These are phyloP conservation scores for Fragaria ananassa DNA, from an alignment of 306 rosid genomes.

Conservation along the genomic window DNA sequence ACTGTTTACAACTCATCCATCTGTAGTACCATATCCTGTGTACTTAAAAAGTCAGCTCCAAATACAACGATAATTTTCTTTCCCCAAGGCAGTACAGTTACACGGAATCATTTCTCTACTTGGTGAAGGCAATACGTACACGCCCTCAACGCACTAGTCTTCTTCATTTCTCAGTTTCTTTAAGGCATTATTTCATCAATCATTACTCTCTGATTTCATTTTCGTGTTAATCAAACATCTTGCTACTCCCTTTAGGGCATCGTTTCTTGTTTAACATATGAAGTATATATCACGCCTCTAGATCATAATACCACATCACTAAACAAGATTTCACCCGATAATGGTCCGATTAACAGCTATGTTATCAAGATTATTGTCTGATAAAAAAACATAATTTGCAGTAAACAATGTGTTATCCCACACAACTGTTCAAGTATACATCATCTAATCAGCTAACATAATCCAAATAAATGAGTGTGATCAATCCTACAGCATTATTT, in stretches of 20 bases:
- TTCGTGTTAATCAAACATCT: background rate
- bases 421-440: background rate
- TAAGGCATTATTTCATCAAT: background rate
- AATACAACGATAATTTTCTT: background rate
- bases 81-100: background rate
- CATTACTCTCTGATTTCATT: background rate
- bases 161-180: background rate
- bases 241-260: background rate
- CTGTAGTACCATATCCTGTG: constrained; percentile 6
- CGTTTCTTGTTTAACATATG: background rate
- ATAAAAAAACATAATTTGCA: background rate
- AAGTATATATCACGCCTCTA: background rate
- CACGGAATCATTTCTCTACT: background rate
- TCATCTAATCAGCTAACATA: background rate
- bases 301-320: background rate
- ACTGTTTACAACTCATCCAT: constrained; percentile 1
- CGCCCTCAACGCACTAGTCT: background rate
- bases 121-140: background rate
- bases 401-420: background rate
- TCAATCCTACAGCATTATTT: background rate
- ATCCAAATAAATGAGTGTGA: background rate
- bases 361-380: background rate
- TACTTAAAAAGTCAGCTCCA: background rate
- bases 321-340: background rate
- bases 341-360: background rate